These are phyloP conservation scores for Geranium brycei DNA, from an alignment of 345 rosid genomes.

Conservation along the genomic window DNA sequence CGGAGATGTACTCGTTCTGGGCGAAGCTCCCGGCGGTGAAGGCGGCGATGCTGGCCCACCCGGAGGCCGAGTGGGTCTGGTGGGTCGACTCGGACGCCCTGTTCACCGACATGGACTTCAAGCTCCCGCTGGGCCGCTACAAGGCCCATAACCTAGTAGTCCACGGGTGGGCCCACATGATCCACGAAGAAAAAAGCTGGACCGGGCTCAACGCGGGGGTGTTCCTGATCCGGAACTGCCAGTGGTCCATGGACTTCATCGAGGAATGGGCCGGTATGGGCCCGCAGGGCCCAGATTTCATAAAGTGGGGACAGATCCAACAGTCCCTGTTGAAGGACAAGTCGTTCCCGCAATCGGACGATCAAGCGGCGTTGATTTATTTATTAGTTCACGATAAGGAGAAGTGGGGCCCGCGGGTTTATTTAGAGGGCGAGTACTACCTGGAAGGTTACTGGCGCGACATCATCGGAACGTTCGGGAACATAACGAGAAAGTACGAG, in stretches of 20 bases:
- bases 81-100: conserved; percentile 97
- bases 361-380: conserved; percentile 73
- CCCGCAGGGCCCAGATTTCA: conserved; percentile 42
- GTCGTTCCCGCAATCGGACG: conserved; percentile 73
- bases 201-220: conserved; percentile 83
- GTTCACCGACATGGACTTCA: conserved; percentile 88
- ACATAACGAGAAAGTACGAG: conserved; percentile 42
- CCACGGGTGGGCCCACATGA: conserved; percentile 71
- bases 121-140: conserved; percentile 55
- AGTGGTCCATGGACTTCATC: conserved; percentile 93
- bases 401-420: conserved; percentile 42
- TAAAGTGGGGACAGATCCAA: conserved; percentile 61
- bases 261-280: conserved; percentile 69
- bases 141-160: conserved; percentile 62
- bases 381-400: conserved; percentile 38
- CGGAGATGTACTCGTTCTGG: conserved; percentile 66
- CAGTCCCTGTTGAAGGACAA: conserved; percentile 68
- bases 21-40: conserved; percentile 66
- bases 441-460: conserved; percentile 76
- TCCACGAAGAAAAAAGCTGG: conserved; percentile 62
- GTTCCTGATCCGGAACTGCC: conserved; percentile 75
- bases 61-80: conserved; percentile 99
- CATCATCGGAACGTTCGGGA: conserved; percentile 30
- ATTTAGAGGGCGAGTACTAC: conserved; percentile 59
- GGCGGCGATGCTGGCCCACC: conserved; percentile 91